Percentiles rank a stretch among this genome's conserved stretches.
Conservation (phyloP, 1,284 basidiomycete genomes). For the Hypsizygus ulmarius region DNA sequence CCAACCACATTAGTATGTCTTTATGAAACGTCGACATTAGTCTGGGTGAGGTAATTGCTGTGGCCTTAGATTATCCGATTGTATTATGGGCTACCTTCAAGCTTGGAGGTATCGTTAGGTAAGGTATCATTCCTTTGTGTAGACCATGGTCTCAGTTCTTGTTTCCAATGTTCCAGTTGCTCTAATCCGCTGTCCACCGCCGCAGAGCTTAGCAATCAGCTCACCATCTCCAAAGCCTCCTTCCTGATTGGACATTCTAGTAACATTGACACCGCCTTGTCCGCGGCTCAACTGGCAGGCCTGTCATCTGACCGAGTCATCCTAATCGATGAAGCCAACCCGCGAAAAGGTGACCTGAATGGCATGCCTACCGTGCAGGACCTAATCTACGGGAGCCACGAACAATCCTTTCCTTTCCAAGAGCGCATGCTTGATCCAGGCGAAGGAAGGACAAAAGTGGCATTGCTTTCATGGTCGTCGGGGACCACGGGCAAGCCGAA, state of each 20-base stretch:
- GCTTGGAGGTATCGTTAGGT: slow-evolving; percentile 68
- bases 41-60: background rate
- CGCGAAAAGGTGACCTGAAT: slow-evolving; percentile 12
- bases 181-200: slow-evolving; percentile 67
- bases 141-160: background rate
- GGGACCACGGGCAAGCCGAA: slow-evolving; percentile 51
- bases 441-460: slow-evolving; percentile 45
- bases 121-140: slow-evolving; percentile 19
- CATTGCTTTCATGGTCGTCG: slow-evolving; percentile 70
- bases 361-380: slow-evolving; percentile 31
- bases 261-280: slow-evolving; percentile 45
- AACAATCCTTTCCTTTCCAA: slow-evolving; percentile 29
- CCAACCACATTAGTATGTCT: slow-evolving; percentile 56
- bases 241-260: slow-evolving; percentile 59
- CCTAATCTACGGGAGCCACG: slow-evolving; percentile 35
- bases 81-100: slow-evolving; percentile 70
- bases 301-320: slow-evolving; percentile 51
- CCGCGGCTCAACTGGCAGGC: slow-evolving; percentile 53
- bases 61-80: slow-evolving; percentile 58
- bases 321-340: slow-evolving; percentile 30
- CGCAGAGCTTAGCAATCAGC: slow-evolving; percentile 61
- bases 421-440: slow-evolving; percentile 38
- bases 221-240: slow-evolving; percentile 48
- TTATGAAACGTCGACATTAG: background rate
- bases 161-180: slow-evolving; percentile 23